Evolutionary conservation across 2,329 filamentous ascomycete genomes (phyloP), one percentile per base, ranked within the genome.

Genomic region (Epichloe brachyelytri): DNA sequence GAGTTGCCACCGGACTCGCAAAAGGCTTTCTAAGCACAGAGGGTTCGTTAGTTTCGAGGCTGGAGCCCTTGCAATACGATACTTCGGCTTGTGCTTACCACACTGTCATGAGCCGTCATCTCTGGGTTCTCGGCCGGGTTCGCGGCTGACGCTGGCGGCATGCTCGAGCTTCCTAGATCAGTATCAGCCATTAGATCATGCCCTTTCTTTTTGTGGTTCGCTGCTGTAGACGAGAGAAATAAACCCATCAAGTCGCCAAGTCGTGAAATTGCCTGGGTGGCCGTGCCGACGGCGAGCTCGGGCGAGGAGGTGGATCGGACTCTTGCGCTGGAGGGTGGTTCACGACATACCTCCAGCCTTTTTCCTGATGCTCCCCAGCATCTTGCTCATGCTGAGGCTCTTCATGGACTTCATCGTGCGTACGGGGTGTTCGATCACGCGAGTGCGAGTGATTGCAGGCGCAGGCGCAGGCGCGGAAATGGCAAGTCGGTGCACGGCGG

Each of bases 1-100:
- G 73, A 70, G 62, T 78, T 77, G 52, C 77, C 75, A 55, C 79
- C 81, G 47, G 85, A 84, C 68, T 91, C 85, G 74, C 88, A 94
- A 65, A 95, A 95, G 43, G 80, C 76, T 74, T 76, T 85, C 86
- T 90, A 63, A 55, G 39, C 19, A 34, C 38, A 41, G 36, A 41
- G n/a, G 40, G 4, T 52, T 64, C 48, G 55, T 65, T 50, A 65
- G 59, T 54, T 47, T 43, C 49, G 19, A n/a, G 1, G 8, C 30
- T 22, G 3, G 15, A 5, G 7, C 7, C 12, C 33, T 33, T 14
- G 17, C 12, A 19, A 20, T 22, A 46, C 48, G 48, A 39, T 43
- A 47, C 36, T 37, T 6, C 47, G 54, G 50, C 48, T 55, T 44
- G 14, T 43, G 57, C 78, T 64, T 78, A 86, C 83, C 67, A 88